Evolutionary conservation across 805 yeast genomes (phyloP).

Genomic region (Kodamaea nitidulidarum): DNA sequence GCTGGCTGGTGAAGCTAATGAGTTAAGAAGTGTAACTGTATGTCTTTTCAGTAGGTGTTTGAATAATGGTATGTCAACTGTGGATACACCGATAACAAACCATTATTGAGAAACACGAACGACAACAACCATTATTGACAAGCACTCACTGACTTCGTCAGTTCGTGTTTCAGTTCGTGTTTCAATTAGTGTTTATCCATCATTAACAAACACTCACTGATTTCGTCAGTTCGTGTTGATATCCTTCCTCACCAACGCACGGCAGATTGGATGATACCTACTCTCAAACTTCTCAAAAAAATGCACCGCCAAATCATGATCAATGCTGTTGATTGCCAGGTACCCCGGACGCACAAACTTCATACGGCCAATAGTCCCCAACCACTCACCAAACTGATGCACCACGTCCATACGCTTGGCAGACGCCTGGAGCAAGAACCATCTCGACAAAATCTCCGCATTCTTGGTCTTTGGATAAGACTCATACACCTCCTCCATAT

Average conservation of each 20-base stretch:
- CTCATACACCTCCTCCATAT: conserved; percentile 32
- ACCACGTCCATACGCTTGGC: conserved; percentile 47
- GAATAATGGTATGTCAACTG: too few species aligned
- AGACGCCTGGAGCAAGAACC: conserved; percentile 63
- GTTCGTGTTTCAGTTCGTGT: neutral
- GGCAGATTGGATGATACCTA: conserved; percentile 33
- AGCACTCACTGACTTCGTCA: too few species aligned
- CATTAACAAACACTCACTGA: too few species aligned
- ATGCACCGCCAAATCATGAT: conserved; percentile 25
- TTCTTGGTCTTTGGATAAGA: conserved; percentile 53
- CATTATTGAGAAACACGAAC: too few species aligned
- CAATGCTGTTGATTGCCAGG: conserved; percentile 19
- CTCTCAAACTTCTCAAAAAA: conserved; percentile 20
- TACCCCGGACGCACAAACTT: conserved; percentile 35
- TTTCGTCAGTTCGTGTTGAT: conserved; percentile 11
- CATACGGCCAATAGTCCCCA: conserved; percentile 36
- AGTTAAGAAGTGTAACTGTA: too few species aligned
- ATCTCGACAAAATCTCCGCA: conserved; percentile 78
- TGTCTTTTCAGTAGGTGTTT: too few species aligned
- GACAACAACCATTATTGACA: too few species aligned
- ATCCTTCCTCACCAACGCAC: conserved; percentile 75
- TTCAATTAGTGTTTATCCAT: too few species aligned
- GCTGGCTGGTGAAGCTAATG: too few species aligned
- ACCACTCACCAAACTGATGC: conserved; percentile 53
- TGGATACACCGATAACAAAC: too few species aligned